Base-by-base conservation (phyloP, 768 basidiomycete genomes). In the Dacryopinax primogenitus region DNA sequence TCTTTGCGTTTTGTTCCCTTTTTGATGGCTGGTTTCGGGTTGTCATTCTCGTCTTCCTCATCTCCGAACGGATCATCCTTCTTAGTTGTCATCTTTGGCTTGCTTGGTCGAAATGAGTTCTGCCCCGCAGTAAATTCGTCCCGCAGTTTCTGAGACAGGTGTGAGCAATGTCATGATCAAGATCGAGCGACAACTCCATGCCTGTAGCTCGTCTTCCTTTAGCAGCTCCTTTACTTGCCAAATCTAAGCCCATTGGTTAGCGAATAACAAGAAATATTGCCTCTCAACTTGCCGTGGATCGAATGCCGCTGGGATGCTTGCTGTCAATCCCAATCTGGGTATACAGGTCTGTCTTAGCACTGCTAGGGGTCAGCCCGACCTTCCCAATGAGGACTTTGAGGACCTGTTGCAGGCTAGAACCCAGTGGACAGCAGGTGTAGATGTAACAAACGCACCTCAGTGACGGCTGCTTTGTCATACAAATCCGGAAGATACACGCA, bases 401-500 rank as follows among this genome's bases (percentile, higher is more conserved):
- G 41, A 44, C 41, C n/a, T n/a, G n/a, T n/a, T n/a, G n/a, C n/a
- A n/a, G n/a, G n/a, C n/a, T n/a, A n/a, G n/a, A n/a, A n/a, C n/a
- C n/a, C n/a, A n/a, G n/a, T n/a, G n/a, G n/a, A n/a, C n/a, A n/a
- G n/a, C n/a, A n/a, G n/a, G n/a, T n/a, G n/a, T n/a, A n/a, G n/a
- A n/a, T n/a, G n/a, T n/a, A n/a, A n/a, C n/a, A n/a, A 34, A 66
- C 74, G 45, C 67, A 84, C 86, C 71, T 82, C 78, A 7, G 78
- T 81, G 2, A 86, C 83, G 39, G 76, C 76, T 33, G 75, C 76
- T 71, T 85, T 84, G 73, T 89, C 81, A 71, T 84, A 87, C 15
- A 87, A 82, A 71, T 90, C 76, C 2, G 87, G 86, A 21, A 89
- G 71, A 69, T 88, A 89, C 16, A 90, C 68, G 69, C 86, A 88